Conservation (phyloP, 177 flowering plant genomes). For the Vitis hybrid region DNA sequence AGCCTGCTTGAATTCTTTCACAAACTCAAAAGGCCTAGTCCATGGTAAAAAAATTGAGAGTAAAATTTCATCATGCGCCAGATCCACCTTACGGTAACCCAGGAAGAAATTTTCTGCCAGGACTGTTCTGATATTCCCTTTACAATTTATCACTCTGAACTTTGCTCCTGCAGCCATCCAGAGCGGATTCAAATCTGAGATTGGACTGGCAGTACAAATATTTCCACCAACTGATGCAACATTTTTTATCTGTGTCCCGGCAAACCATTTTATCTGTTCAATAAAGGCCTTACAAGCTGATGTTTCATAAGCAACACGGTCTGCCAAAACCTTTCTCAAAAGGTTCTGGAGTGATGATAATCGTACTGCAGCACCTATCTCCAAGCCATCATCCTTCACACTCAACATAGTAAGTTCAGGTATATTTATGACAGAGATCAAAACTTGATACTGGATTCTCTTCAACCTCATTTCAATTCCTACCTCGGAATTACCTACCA, state of each 20-base stretch:
- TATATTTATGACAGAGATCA: conserved; percentile 64
- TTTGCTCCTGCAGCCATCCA: conserved; percentile 94
- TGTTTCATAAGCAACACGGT: conserved; percentile 67
- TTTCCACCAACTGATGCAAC: conserved; percentile 96
- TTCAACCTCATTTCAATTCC: conserved; percentile 95
- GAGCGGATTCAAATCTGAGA: conserved; percentile 95
- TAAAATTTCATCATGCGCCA: conserved; percentile 66
- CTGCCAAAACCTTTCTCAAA: conserved; percentile 43
- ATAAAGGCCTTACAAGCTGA: conserved; percentile 80
- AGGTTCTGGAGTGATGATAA: conserved; percentile 55
- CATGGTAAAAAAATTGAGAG: conserved; percentile 85
- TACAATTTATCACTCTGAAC: conserved; percentile 59
- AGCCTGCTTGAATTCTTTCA: conserved; percentile 97
- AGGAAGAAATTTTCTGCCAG: conserved; percentile 77
- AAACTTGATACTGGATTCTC: conserved; percentile 61
- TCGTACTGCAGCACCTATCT: conserved; percentile 85
- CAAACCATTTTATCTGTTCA: conserved; percentile 97
- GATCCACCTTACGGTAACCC: conserved; percentile 89
- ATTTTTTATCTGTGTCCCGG: conserved; percentile 91
- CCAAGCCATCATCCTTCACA: conserved; percentile 74
- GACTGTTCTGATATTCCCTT: conserved; percentile 54
- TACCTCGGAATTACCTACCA: conserved; percentile 87
- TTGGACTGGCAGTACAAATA: conserved; percentile 97
- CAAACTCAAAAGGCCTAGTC: conserved; percentile 78
- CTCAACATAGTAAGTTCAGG: conserved; percentile 72